Conservation (phyloP, 2,329 filamentous ascomycete genomes). For the Colletotrichum sp. region DNA sequence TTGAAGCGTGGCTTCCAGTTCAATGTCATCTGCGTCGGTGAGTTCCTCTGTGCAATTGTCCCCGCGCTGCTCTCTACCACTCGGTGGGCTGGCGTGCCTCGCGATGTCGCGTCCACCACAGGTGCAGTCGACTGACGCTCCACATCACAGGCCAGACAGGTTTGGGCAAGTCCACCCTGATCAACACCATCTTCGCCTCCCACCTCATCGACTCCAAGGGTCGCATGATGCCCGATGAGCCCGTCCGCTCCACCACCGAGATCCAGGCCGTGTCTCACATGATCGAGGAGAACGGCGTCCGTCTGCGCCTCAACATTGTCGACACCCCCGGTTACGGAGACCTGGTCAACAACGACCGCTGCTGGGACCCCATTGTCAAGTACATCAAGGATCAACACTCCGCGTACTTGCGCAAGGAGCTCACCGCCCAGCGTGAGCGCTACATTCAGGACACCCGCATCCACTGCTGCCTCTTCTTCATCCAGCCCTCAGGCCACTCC, state of each 20-base stretch:
- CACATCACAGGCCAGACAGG: slow-evolving; percentile 83
- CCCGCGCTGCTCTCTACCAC: not conserved
- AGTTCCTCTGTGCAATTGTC: slow-evolving; percentile 43
- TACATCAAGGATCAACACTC: slow-evolving; percentile 99
- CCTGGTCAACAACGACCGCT: slow-evolving; percentile 99
- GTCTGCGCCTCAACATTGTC: slow-evolving; percentile 96
- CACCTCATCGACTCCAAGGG: slow-evolving; percentile 99
- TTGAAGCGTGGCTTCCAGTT: slow-evolving; percentile 99
- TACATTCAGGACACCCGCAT: slow-evolving; percentile 99
- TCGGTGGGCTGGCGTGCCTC: not conserved
- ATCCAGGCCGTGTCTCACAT: slow-evolving; percentile 98
- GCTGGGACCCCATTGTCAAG: slow-evolving; percentile 99
- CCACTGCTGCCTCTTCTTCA: slow-evolving; percentile 99
- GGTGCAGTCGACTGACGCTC: slow-evolving; percentile 5
- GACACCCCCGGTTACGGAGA: slow-evolving; percentile 98
- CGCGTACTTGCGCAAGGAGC: slow-evolving; percentile 98
- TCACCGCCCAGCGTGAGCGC: slow-evolving; percentile 97
- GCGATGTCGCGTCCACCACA: not conserved
- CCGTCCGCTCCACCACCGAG: slow-evolving; percentile 93
- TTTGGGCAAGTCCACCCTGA: slow-evolving; percentile 97
- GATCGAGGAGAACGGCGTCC: slow-evolving; percentile 99
- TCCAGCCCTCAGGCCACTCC: slow-evolving; percentile 96
- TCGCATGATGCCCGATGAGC: slow-evolving; percentile 89
- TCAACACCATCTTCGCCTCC: slow-evolving; percentile 99
- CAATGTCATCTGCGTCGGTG: slow-evolving; percentile 99